phyloP scores from a whole-genome alignment of 2,329 filamentous ascomycete genomes.

The Blastomyces emzantsi region DNA sequence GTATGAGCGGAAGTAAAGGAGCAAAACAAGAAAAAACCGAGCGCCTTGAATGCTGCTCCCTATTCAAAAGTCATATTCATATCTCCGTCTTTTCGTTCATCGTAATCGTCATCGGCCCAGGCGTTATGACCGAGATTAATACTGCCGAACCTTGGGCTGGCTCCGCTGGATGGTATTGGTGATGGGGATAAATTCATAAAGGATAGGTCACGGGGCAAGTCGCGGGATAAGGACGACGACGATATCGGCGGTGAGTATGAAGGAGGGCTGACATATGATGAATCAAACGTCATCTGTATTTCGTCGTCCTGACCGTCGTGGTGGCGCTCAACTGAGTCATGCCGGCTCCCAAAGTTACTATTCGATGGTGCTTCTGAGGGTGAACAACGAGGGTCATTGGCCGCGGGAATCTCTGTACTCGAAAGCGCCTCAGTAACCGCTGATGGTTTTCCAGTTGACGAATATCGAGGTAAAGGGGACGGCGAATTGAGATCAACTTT shows the following conservation, averaged over 20 bases:
- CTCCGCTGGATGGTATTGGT: constrained; percentile 48
- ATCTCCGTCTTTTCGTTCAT: constrained; percentile 64
- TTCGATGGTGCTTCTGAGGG: background rate
- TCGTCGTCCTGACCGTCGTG: constrained; percentile 22
- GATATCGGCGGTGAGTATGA: background rate
- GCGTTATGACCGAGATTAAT: constrained; percentile 42
- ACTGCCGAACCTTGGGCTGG: constrained; percentile 9
- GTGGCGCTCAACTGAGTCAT: background rate
- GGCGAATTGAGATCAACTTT: constrained; percentile 54
- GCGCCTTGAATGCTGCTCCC: background rate
- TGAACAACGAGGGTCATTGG: background rate
- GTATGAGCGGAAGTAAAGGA: constrained; percentile 9
- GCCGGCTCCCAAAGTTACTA: background rate
- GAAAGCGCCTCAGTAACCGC: background rate
- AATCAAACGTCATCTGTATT: constrained; percentile 65
- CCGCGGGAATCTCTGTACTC: background rate
- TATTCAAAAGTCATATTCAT: constrained; percentile 71
- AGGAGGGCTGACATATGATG: constrained; percentile 43
- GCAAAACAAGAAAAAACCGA: constrained; percentile 6
- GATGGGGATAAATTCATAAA: constrained; percentile 15
- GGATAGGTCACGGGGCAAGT: background rate
- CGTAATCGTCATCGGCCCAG: constrained; percentile 62
- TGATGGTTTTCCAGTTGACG: background rate
- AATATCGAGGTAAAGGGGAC: constrained; percentile 15
- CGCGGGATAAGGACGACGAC: background rate